phyloP scores from a whole-genome alignment of 176 grass and related monocot genomes.

The Leersia perrieri region DNA sequence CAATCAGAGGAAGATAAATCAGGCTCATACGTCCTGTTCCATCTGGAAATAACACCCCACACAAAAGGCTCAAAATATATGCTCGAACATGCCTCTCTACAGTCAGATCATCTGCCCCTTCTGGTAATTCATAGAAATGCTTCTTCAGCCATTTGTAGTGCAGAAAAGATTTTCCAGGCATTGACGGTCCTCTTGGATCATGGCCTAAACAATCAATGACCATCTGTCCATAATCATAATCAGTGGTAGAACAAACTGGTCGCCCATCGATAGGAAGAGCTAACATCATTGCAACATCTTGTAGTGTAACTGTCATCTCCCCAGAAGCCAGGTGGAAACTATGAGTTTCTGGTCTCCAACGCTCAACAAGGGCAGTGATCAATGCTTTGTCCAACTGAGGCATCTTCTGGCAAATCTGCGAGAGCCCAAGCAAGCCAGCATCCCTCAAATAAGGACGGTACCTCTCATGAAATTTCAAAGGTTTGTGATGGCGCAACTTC shows the following conservation, averaged over 20 bases:
- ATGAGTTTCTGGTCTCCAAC: constrained; percentile 64
- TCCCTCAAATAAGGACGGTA: constrained; percentile 53
- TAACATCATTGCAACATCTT: constrained; percentile 59
- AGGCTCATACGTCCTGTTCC: constrained; percentile 61
- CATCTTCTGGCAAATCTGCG: constrained; percentile 62
- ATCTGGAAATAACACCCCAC: constrained; percentile 59
- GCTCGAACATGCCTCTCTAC: constrained; percentile 57
- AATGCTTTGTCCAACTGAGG: constrained; percentile 61
- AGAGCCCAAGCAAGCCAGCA: constrained; percentile 52
- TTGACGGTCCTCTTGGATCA: constrained; percentile 52
- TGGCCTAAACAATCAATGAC: constrained; percentile 54
- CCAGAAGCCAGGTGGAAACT: constrained; percentile 57
- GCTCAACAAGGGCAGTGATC: constrained; percentile 65
- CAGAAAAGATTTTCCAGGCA: constrained; percentile 61
- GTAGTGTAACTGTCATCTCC: constrained; percentile 57
- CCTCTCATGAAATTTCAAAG: constrained; percentile 62
- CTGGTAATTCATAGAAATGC: constrained; percentile 59
- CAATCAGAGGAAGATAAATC: constrained; percentile 59
- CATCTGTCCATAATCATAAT: constrained; percentile 59
- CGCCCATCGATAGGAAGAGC: constrained; percentile 52
- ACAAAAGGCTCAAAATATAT: constrained; percentile 66
- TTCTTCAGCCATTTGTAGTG: constrained; percentile 69
- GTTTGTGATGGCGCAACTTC: constrained; percentile 63
- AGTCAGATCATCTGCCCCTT: constrained; percentile 44
- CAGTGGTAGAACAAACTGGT: constrained; percentile 50